Base-by-base conservation (phyloP, 495 filamentous ascomycete genomes). In the Podospora fimiseda region DNA sequence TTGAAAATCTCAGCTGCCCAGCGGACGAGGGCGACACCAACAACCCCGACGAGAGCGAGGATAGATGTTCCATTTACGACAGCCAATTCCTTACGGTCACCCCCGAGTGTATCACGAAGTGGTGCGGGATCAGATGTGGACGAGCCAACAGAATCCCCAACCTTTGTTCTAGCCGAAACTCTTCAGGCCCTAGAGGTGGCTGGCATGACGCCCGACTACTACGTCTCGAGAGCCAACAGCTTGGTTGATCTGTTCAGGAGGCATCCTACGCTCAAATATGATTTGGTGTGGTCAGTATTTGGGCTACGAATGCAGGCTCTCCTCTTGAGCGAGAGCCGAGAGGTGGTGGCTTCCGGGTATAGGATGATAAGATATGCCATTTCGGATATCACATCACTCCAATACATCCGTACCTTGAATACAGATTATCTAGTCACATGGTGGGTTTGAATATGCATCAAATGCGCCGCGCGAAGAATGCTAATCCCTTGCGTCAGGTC, bases 291-390 rank as follows among this genome's bases (percentile, higher is more conserved):
- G 93, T 84, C 90, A 4, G 84, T 90, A 0, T 98, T 97, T 69
- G 94, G 94, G 1, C 67, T 91, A 21, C 81, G 94, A 19, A 88
- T 96, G 70, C 93, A 98, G 65, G 84, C 86, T 47, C 90, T 98
- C 88, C 83, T 98, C 48, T 74, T 98, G 51, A 94, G 90, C 61
- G 90, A 95, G 51, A 96, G 86, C 68, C 86, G 91, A 59, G 93
- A 98, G 66, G 90, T 96, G 23, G 89, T 96, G 9, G 94, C 93
- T 23, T 89, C 93, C 27, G 92, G 87, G 2, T 98, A 97, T 70
- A 80, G 93, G 56, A 83, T 96, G 66, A 88, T 90, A 51, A 84
- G 93, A 67, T 92, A 96, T 69, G 89, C 90, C 44, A 92, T 97
- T 48, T 93, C 93, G 4, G 94, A 97, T 65, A 78, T 89, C 21